Evolutionary conservation across 73 alveolate species (phyloP).

Genomic region (Stentor coeruleus): DNA sequence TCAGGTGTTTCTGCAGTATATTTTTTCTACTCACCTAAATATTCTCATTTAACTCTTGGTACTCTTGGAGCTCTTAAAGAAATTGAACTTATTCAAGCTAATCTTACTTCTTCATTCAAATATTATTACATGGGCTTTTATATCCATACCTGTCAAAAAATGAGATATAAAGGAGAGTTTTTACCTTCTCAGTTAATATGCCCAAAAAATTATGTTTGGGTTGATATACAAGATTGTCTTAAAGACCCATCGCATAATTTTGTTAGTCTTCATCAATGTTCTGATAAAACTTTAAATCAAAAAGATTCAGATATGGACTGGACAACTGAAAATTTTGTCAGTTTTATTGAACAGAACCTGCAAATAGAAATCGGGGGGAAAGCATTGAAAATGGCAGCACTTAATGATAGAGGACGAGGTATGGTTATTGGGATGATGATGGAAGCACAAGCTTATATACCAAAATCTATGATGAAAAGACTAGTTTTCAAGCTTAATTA

Average conservation of each 20-base stretch:
- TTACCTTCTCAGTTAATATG: conserved; percentile 70
- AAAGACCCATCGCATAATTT: conserved; percentile 27
- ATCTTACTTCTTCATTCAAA: conserved; percentile 44
- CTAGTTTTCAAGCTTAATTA: neutral
- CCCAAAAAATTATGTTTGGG: conserved; percentile 67
- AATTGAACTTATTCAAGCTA: conserved; percentile 73
- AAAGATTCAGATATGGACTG: conserved; percentile 7
- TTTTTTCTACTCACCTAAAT: conserved; percentile 90
- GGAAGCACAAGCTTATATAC: neutral
- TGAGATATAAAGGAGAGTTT: conserved; percentile 72
- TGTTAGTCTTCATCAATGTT: neutral
- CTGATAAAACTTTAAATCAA: neutral
- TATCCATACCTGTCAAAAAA: conserved; percentile 57
- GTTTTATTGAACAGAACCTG: neutral
- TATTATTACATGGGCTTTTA: conserved; percentile 83
- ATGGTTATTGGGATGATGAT: neutral
- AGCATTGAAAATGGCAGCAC: neutral
- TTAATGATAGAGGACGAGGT: neutral
- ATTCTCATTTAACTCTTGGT: conserved; percentile 76
- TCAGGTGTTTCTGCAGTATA: conserved; percentile 58
- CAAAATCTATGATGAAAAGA: neutral
- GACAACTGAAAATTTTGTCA: neutral
- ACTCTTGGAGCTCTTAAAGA: conserved; percentile 84
- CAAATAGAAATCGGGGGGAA: neutral
- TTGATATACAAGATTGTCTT: conserved; percentile 42